These are phyloP conservation scores for Solanum etuberosum DNA, from an alignment of 257 asterid genomes.

Conservation along the genomic window DNA sequence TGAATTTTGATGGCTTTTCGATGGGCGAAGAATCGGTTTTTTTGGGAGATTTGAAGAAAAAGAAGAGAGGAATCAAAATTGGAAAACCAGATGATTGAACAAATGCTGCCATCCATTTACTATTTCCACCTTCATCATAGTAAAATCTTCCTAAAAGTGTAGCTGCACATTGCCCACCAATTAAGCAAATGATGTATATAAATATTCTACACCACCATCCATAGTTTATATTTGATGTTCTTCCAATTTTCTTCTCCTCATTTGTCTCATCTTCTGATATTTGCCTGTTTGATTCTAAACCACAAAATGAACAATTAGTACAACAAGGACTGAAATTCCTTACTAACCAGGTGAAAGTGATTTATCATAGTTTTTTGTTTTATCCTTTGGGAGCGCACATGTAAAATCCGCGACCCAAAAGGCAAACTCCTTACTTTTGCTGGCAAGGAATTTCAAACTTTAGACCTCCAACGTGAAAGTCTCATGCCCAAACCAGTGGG, in stretches of 20 bases:
- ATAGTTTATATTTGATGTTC: background rate
- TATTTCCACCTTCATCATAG: slow-evolving; percentile 30
- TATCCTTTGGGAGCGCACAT: too few species aligned
- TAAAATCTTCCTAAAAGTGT: slow-evolving; percentile 25
- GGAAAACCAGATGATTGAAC: slow-evolving; percentile 31
- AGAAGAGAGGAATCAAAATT: slow-evolving; percentile 9
- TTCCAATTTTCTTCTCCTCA: background rate
- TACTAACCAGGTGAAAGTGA: background rate
- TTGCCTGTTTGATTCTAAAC: background rate
- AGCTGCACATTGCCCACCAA: slow-evolving; percentile 26
- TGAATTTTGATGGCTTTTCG: background rate
- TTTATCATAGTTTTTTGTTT: too few species aligned
- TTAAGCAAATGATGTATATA: slow-evolving; percentile 7
- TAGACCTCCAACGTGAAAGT: too few species aligned
- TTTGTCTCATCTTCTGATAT: background rate
- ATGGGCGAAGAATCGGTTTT: background rate
- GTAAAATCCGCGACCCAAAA: too few species aligned
- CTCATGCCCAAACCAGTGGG: fast-evolving
- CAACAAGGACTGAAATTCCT: background rate
- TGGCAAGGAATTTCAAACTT: too few species aligned
- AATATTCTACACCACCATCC: slow-evolving; percentile 18
- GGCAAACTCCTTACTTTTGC: too few species aligned
- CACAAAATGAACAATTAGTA: background rate
- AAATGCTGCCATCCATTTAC: slow-evolving; percentile 34
- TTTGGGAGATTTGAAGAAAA: background rate